Base-by-base conservation (phyloP, 2,329 filamentous ascomycete genomes). In the Trichoderma afroharzianum region DNA sequence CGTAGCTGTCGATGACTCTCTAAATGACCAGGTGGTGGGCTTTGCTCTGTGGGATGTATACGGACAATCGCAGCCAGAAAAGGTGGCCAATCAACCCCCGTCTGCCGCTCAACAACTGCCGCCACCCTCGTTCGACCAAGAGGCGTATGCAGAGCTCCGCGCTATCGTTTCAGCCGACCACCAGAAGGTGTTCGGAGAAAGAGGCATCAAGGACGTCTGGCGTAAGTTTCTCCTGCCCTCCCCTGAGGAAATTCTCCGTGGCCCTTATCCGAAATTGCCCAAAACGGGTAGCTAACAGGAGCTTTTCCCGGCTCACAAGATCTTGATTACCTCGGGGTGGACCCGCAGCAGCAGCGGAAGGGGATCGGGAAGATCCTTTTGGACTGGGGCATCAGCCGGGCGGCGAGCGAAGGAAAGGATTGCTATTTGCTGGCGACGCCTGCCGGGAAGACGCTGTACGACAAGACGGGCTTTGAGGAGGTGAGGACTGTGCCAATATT, bases 1-100 rank as follows among this genome's bases (percentile, higher is more conserved):
- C 50, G 74, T 76, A 15, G 75, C 75, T 9, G 70, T 73, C 24
- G 74, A 76, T 21, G 71, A 72, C 24, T 62, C 57, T 9, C 30
- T 62, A 36, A 63, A 55, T 50, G 70, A 47, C 33, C 28, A 67
- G 53, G 70, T 76, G 3, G 75, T 76, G 30, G 75, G 74, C 15
- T 75, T 73, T 64, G 73, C 71, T 3, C 72, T 75, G 70, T 76
- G 75, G 75, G 71, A 74, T n/a, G 63, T 72, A 24, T 59, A 33
- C 57, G 11, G 21, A 32, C 18, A 21, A 3, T 3, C 57, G 26
- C 70, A 74, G 18, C 63, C 63, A 14, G 55, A 39, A 15, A 66
- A 71, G 36, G 67, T 43, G 26, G 71, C 73, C 14, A 72, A 72
- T 39, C 58, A 47, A 12, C 61, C 53, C 57, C 32, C 36, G 50